Evolutionary conservation across 2,329 filamentous ascomycete species (phyloP), one percentile per base, ranked within the genome.

Genomic region (Cercospora zeae-maydis): DNA sequence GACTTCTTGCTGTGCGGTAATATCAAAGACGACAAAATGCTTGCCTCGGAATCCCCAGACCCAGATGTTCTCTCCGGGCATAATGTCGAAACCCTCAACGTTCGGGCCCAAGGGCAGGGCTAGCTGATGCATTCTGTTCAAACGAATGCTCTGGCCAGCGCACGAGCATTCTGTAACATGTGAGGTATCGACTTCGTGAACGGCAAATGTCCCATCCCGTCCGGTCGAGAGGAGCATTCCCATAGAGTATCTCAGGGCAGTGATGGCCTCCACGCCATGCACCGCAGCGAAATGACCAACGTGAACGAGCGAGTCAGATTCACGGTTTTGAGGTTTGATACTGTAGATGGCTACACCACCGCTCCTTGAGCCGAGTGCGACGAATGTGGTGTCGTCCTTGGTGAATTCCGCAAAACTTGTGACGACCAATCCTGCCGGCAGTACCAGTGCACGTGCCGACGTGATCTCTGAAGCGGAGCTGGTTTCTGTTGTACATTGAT

Each of bases 21-120:
- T 87, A 73, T 96, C 91, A 85, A 91, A 95, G 9, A 93, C 83
- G 11, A 96, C 80, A 72, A 98, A 96, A 52, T 86, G 81, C 65
- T 87, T 91, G 73, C 89, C 87, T 60, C 85, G 86, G 77, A 97
- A 98, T 2, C 93, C 93, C 73, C 88, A 90, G 11, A 96, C 78
- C 30, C 92, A 79, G 0, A 96, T 78, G 52, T 90, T 82, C 1
- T 79, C 75, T 1, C 70, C 62, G 69, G 71, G 69, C 42, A 81
- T 73, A 63, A 93, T 84, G 78, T 85, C 88, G 0, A 88, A 83
- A 0, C 88, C 87, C 74, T 96, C 91, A 37, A 97, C 83, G 68
- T 91, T 86, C 0, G 89, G 87, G 0, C 89, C 90, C 47, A 96
- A 86, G 0, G 90, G 87, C 1, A 90, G 84, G 2, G 81, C 79